phyloP scores from a whole-genome alignment of 192 early-diverging fungal species.

The Backusella luteola region DNA sequence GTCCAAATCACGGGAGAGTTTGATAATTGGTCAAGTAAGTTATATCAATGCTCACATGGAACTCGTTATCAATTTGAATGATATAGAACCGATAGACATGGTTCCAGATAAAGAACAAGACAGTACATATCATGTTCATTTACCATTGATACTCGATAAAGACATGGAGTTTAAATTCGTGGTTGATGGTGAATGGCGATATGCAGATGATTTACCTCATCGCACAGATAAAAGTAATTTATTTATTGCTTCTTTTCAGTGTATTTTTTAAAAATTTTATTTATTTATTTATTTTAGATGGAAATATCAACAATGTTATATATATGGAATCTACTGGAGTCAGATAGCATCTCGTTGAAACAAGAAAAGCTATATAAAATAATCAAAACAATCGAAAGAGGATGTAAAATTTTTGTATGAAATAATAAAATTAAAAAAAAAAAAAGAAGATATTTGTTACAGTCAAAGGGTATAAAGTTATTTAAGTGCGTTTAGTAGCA shows the following conservation, averaged over 20 bases:
- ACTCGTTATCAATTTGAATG: background rate
- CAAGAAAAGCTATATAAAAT: background rate
- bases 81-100: background rate
- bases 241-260: background rate
- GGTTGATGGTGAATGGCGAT: slow-evolving; percentile 42
- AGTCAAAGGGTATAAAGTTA: background rate
- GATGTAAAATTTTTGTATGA: slow-evolving; percentile 1
- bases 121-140: background rate
- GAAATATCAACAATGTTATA: slow-evolving; percentile 11
- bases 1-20: slow-evolving; percentile 42
- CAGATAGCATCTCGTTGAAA: background rate
- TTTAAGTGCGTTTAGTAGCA: background rate
- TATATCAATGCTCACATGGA: background rate
- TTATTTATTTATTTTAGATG: background rate
- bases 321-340: background rate
- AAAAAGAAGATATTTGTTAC: background rate
- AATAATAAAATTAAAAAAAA: background rate
- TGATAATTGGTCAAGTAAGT: slow-evolving; percentile 40
- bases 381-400: background rate
- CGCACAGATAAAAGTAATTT: slow-evolving; percentile 23
- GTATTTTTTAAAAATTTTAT: background rate
- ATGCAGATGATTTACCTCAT: slow-evolving; percentile 36
- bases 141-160: slow-evolving; percentile 19
- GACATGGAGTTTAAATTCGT: slow-evolving; percentile 40
- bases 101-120: background rate